Evolutionary conservation across 1,284 basidiomycete genomes (phyloP).

Genomic region (Trichosporon sp.): DNA sequence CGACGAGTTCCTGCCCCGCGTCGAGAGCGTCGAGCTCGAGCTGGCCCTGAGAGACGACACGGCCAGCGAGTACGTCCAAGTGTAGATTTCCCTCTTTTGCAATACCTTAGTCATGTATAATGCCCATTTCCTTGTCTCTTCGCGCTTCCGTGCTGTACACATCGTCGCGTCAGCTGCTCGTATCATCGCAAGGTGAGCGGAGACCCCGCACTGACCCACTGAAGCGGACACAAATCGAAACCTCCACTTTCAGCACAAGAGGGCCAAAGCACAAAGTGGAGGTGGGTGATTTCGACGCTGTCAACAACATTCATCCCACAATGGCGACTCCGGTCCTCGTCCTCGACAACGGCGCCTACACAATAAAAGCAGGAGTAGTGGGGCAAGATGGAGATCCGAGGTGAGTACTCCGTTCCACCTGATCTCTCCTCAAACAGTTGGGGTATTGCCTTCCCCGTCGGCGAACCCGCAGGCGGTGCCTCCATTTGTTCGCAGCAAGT

Average conservation of each 20-base stretch:
- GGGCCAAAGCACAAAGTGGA: conserved; percentile 12
- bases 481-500: background rate
- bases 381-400: conserved; percentile 50
- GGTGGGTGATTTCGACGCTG: conserved; percentile 8
- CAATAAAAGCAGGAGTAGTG: conserved; percentile 72
- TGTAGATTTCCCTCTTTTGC: background rate
- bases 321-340: conserved; percentile 62
- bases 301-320: conserved; percentile 9
- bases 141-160: too few relatives aligned
- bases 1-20: conserved; percentile 2
- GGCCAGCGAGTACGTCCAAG: background rate
- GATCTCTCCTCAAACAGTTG: too few relatives aligned
- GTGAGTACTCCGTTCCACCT: conserved; percentile 32
- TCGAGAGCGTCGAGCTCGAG: conserved; percentile 18
- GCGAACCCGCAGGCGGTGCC: background rate
- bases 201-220: background rate
- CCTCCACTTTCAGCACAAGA: background rate
- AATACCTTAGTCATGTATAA: conserved; percentile 14
- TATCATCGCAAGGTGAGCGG: too few relatives aligned
- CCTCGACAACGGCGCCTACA: conserved; percentile 81
- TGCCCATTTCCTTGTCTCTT: background rate
- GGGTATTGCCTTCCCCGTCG: too few relatives aligned
- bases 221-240: background rate
- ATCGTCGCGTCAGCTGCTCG: background rate
- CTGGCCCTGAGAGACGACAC: conserved; percentile 4